Conservation (phyloP, 1,139 yeast species). For the Waltiozyma sp. region DNA sequence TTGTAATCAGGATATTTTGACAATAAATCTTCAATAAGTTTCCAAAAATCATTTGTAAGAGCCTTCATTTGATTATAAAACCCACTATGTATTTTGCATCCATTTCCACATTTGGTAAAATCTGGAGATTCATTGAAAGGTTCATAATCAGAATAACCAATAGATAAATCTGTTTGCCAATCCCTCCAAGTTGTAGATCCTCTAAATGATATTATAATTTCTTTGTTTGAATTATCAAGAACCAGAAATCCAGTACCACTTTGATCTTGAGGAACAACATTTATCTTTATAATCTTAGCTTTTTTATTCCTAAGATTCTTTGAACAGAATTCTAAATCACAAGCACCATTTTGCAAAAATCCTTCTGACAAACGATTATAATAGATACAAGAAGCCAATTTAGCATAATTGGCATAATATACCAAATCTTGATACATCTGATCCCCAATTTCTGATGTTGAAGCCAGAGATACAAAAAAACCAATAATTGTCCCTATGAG, state of each 20-base stretch:
- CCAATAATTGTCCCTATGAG: too few species aligned
- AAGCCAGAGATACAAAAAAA: too few species aligned
- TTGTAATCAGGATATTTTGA: conserved; percentile 26
- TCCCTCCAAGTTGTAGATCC: conserved; percentile 51
- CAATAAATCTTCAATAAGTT: conserved; percentile 8
- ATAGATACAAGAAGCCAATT: conserved; percentile 14
- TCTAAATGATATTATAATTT: conserved; percentile 38
- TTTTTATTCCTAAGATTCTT: conserved; percentile 2
- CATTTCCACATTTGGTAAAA: conserved; percentile 24
- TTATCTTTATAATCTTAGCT: conserved; percentile 8
- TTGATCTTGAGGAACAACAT: conserved; percentile 19
- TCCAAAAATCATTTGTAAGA: conserved; percentile 18
- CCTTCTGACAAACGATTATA: conserved; percentile 8
- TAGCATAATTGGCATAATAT: conserved; percentile 12
- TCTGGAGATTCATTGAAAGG: conserved; percentile 8
- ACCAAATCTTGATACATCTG: conserved; percentile 9
- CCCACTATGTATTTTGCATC: conserved; percentile 53
- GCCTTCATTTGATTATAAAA: conserved; percentile 31
- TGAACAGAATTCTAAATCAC: conserved; percentile 11
- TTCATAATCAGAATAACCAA: conserved; percentile 6
- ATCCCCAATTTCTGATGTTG: conserved; percentile 1
- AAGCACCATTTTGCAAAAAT: conserved; percentile 8
- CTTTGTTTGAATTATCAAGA: conserved; percentile 26
- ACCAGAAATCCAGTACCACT: conserved; percentile 44
- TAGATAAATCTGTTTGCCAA: conserved; percentile 42